Conservation (phyloP, 371 early-diverging fungal genomes). For the Apophysomyces variabilis region DNA sequence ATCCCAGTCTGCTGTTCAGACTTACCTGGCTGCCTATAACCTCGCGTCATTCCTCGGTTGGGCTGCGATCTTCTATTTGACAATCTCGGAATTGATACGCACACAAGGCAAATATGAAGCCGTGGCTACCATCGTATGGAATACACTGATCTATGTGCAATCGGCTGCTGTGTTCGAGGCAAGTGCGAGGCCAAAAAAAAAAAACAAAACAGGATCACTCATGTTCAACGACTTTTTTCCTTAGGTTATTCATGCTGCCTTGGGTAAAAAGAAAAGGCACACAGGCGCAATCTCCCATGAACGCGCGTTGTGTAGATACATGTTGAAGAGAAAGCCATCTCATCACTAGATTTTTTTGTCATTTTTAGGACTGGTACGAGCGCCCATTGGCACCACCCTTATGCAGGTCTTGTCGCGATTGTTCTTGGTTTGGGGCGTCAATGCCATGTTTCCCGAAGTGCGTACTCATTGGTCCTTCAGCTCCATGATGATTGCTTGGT, state of each 20-base stretch:
- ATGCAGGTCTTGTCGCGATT: constrained; percentile 90
- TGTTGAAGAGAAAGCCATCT: not conserved
- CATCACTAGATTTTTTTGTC: constrained; percentile 6
- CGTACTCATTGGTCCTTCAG: constrained; percentile 70
- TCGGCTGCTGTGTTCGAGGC: constrained; percentile 82
- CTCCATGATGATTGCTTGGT: constrained; percentile 93
- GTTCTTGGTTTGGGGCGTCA: constrained; percentile 83
- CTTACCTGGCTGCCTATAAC: constrained; percentile 83
- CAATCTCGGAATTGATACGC: constrained; percentile 49
- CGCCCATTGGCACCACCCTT: constrained; percentile 78
- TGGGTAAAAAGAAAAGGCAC: constrained; percentile 15
- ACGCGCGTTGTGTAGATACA: too few species aligned
- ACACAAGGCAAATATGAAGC: constrained; percentile 55
- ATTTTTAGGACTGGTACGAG: constrained; percentile 73
- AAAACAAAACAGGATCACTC: not conserved
- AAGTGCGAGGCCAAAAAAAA: not conserved
- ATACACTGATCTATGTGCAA: constrained; percentile 69
- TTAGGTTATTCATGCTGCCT: constrained; percentile 34
- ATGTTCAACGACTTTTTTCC: not conserved
- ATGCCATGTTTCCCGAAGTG: constrained; percentile 70
- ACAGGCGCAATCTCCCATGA: too few species aligned
- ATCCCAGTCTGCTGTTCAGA: not conserved
- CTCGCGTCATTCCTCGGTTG: constrained; percentile 75
- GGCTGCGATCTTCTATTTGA: constrained; percentile 69
- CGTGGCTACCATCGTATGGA: constrained; percentile 65